Evolutionary conservation across 495 filamentous ascomycete species (phyloP), one percentile per base, ranked within the genome.

Genomic region (Thermochaetoides thermophila): DNA sequence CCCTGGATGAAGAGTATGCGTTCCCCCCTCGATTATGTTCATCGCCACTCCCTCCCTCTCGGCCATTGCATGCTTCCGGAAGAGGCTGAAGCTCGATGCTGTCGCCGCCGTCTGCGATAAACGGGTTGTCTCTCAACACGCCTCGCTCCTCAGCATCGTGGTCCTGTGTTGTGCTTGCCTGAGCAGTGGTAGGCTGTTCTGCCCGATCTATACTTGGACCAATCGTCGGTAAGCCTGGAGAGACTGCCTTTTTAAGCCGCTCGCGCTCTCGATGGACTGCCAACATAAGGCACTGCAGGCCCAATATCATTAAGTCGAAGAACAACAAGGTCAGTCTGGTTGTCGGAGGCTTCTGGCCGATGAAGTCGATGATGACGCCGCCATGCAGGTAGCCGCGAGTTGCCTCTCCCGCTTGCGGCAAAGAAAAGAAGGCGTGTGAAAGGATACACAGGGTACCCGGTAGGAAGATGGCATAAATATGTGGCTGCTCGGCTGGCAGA

Each of bases 61-160:
- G 44, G 3, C 28, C 45, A 12, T 13, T 40, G 20, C 16, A 17
- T 37, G 34, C 22, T 40, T 29, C 36, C 9, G 34, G 39, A 16
- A 61, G 44, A 33, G 50, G 49, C 45, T 62, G 59, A 47, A 74
- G 51, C 40, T 77, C 74, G 26, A 69, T 62, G n/a, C n/a, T n/a
- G n/a, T n/a, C n/a, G 34, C 61, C 65, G 1, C 55, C 59, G 21
- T 60, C 60, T 14, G 49, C 45, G 7, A 49, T 46, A 11, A 17
- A 25, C 15, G 52, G 45, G 17, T 48, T 57, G 39, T 62, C 57
- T 39, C 76, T 63, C 16, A 73, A 50, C 15, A 86, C 55, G 3
- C 83, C 82, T n/a, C 77, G 69, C 52, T 91, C 83, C 53, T 92
- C 84, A 1, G 78, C 66, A 53, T 91, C 84, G 45, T 74, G 67